Base-by-base conservation (phyloP, 441 rosid genomes). In the Kokia cookei region DNA sequence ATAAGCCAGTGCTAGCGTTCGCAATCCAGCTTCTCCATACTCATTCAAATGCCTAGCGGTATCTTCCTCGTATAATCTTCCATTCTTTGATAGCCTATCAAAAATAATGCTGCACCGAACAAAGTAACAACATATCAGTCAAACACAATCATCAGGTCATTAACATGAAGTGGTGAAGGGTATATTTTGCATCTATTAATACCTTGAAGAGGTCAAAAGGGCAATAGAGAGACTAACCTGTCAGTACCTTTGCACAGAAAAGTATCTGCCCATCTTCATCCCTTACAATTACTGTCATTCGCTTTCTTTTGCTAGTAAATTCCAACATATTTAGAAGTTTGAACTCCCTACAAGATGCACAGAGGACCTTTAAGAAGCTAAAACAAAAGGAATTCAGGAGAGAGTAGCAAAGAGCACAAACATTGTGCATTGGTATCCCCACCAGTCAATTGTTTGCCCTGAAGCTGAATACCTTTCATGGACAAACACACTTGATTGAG, bases 161-260 rank as follows among this genome's bases (percentile, higher is more conserved):
- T 40, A 15, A 75, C 26, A 22, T 12, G 2, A 3, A 19, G 10
- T 26, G n/a, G 15, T 27, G 76, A 29, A 7, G 35, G 29, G 22
- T 45, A 13, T 42, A 57, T 22, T 40, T 13, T 24, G 14, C 68
- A 62, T 19, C 26, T 45, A 32, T 53, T 58, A 19, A 47, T 47
- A 66, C 2, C 27, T 54, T 26, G 47, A 51, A 74, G 15, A 69
- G n/a, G 62, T 48, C 43, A 57, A 65, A 71, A 50, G 19, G 32
- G 19, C 19, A 69, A 53, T 62, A 59, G 17, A 45, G 68, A 73
- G 69, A 70, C 84, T 76, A 81, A 95, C 99, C 99, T 93, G 89
- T 95, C 99, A 62, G 99, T 98, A 77, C 99, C 99, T 89, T 95
- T 95, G 88, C 99, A 93, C 75, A 95, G 82, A 77, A 95, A 76